Evolutionary conservation across 1,284 basidiomycete genomes (phyloP).

Genomic region (Sphagnurus paluster): DNA sequence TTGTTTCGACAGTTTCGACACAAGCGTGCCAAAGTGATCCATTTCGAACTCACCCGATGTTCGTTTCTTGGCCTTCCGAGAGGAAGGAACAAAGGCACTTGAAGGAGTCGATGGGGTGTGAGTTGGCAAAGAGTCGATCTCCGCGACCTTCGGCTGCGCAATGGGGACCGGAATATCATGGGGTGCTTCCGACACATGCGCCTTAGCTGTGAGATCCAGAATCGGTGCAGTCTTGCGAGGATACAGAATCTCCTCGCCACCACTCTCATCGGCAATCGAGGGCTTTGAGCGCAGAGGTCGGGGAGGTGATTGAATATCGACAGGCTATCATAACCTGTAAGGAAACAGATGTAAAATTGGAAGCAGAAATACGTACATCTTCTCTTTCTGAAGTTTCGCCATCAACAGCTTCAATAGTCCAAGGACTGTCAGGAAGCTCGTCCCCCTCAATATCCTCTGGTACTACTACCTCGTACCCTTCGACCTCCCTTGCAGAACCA

Average conservation of each 20-base stretch:
- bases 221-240: slow-evolving; percentile 56
- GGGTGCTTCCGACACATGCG: slow-evolving; percentile 19
- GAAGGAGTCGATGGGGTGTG: slow-evolving; percentile 56
- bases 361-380: slow-evolving; percentile 46
- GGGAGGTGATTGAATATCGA: slow-evolving; percentile 40
- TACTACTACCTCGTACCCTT: slow-evolving; percentile 45
- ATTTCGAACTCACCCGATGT: slow-evolving; percentile 82
- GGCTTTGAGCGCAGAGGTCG: slow-evolving; percentile 55
- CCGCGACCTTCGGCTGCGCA: slow-evolving; percentile 6
- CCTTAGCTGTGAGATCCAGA: slow-evolving; percentile 31
- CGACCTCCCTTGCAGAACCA: slow-evolving; percentile 26
- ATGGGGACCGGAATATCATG: slow-evolving; percentile 1
- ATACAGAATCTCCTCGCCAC: slow-evolving; percentile 81
- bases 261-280: slow-evolving; percentile 75
- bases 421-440: slow-evolving; percentile 75
- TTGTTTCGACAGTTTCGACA: slow-evolving; percentile 64
- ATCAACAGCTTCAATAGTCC: slow-evolving; percentile 85
- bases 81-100: slow-evolving; percentile 56
- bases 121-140: slow-evolving; percentile 20
- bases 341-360: slow-evolving; percentile 9
- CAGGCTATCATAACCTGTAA: slow-evolving; percentile 27
- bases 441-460: slow-evolving; percentile 41
- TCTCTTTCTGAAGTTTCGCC: slow-evolving; percentile 70
- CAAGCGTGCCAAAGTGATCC: slow-evolving; percentile 63
- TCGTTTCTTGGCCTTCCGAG: slow-evolving; percentile 67